A percentile compares a stretch with the other conserved stretches of the same genome.
These are phyloP conservation scores for Zizania latifolia DNA, from an alignment of 176 grass and related monocot genomes.

Conservation along the genomic window DNA sequence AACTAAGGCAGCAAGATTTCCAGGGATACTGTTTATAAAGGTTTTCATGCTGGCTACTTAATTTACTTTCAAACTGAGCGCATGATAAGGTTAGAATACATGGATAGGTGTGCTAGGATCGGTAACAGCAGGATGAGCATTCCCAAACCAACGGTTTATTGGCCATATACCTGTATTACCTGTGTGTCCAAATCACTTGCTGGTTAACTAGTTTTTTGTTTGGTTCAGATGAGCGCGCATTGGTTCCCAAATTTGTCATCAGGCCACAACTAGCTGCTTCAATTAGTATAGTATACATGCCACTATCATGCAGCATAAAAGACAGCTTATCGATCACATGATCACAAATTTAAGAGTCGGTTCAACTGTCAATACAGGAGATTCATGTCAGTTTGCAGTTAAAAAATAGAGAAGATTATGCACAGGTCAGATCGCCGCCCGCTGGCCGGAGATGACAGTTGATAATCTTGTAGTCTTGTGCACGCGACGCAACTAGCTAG, in stretches of 20 bases:
- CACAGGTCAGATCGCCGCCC: neutral
- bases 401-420: neutral
- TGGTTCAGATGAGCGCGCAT: neutral
- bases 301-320: neutral
- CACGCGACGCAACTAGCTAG: neutral
- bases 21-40: neutral
- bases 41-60: neutral
- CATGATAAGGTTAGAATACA: neutral
- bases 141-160: too few relatives aligned
- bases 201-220: neutral
- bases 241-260: neutral
- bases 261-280: neutral
- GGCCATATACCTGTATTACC: too few relatives aligned
- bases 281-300: neutral
- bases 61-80: neutral
- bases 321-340: neutral
- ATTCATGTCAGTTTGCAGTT: neutral
- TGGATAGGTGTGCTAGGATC: too few relatives aligned
- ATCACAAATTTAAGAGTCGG: neutral
- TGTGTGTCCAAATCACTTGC: neutral
- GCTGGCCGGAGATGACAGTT: neutral
- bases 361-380: neutral
- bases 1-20: constrained; percentile 3
- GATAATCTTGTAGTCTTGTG: neutral
- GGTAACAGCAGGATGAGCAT: too few relatives aligned